Conservation (phyloP, 2,329 filamentous ascomycete species). For the Ploettnerulaceae sp. region DNA sequence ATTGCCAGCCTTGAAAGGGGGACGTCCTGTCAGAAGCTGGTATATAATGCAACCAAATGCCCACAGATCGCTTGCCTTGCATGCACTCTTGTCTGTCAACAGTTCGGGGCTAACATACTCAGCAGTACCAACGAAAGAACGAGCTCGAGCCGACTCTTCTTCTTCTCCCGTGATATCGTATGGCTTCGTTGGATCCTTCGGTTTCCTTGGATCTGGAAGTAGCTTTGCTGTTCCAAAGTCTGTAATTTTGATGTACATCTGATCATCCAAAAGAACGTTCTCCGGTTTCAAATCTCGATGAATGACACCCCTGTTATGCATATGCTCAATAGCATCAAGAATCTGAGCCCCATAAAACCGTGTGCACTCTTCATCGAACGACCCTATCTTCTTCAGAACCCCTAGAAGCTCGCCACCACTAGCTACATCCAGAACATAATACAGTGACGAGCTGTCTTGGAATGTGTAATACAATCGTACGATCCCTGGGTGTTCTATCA, state of each 20-base stretch:
- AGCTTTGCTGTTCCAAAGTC: slow-evolving; percentile 99
- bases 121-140: slow-evolving; percentile 94
- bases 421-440: slow-evolving; percentile 93
- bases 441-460: slow-evolving; percentile 91
- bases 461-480: slow-evolving; percentile 98
- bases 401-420: slow-evolving; percentile 88
- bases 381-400: slow-evolving; percentile 88
- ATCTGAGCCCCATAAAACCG: slow-evolving; percentile 95
- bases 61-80: slow-evolving; percentile 97
- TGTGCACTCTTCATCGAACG: slow-evolving; percentile 92
- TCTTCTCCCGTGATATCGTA: slow-evolving; percentile 38
- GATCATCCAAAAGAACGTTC: slow-evolving; percentile 89
- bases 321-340: slow-evolving; percentile 92
- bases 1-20: slow-evolving; percentile 92
- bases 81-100: slow-evolving; percentile 93
- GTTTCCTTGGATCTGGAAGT: slow-evolving; percentile 53
- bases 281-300: slow-evolving; percentile 96
- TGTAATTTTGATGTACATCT: slow-evolving; percentile 98
- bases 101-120: slow-evolving; percentile 98
- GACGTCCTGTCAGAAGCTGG: slow-evolving; percentile 89
- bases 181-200: slow-evolving; percentile 29
- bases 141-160: slow-evolving; percentile 67
- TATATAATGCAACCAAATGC: slow-evolving; percentile 98
- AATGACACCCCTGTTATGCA: slow-evolving; percentile 94
- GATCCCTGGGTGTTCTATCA: slow-evolving; percentile 94